Percentiles rank a stretch among this genome's conserved stretches.
These are phyloP conservation scores for Calophaca sinica DNA, from an alignment of 306 rosid species.

Conservation along the genomic window DNA sequence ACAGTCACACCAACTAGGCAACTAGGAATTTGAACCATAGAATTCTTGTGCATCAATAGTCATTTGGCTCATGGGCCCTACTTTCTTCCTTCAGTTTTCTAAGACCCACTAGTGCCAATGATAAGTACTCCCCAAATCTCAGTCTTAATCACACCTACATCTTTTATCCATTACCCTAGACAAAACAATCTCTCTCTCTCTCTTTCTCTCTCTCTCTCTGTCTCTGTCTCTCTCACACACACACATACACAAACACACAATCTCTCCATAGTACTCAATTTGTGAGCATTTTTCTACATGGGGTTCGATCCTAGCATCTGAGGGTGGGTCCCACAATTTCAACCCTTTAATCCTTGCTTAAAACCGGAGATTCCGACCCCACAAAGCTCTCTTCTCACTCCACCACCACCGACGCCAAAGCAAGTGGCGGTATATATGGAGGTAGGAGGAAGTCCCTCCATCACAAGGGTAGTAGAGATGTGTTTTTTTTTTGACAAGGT, in stretches of 20 bases:
- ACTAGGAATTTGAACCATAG: conserved; percentile 42
- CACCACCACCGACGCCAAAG: neutral
- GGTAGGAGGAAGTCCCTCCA: neutral
- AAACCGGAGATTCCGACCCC: neutral
- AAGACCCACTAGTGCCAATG: conserved; percentile 9
- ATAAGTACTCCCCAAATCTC: conserved; percentile 21
- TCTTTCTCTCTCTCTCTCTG: neutral
- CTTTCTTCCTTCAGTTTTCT: neutral
- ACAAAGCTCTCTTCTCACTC: neutral
- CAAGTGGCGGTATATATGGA: too few relatives aligned
- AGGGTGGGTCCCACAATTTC: neutral
- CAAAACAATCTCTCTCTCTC: too few relatives aligned
- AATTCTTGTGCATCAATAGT: conserved; percentile 31
- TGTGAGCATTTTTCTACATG: neutral
- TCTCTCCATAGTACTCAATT: neutral
- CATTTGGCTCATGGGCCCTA: conserved; percentile 31
- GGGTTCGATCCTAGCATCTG: neutral
- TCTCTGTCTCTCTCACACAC: too few relatives aligned
- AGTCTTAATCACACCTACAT: conserved; percentile 28
- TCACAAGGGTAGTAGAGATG: neutral
- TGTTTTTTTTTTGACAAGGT: too few relatives aligned
- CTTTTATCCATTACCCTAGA: neutral
- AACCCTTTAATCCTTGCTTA: neutral
- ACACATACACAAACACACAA: too few relatives aligned
- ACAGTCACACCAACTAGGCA: conserved; percentile 45